Evolutionary conservation across 106 monocot genomes (phyloP).

Genomic region (Chionographis japonica): DNA sequence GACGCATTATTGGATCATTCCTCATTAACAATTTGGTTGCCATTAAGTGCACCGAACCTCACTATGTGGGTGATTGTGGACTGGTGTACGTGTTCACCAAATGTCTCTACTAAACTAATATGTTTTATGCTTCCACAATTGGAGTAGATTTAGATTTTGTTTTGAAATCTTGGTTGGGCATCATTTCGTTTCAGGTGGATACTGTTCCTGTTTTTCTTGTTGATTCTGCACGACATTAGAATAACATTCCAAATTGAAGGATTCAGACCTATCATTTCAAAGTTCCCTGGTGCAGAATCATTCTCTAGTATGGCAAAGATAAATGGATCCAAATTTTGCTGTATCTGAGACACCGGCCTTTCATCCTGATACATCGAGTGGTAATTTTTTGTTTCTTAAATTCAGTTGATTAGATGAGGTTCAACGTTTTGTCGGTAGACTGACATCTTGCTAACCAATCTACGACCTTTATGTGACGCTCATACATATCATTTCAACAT

Average conservation of each 20-base stretch:
- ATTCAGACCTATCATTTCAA: conserved; percentile 42
- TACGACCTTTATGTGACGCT: conserved; percentile 60
- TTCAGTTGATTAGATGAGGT: neutral
- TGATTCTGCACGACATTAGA: conserved; percentile 80
- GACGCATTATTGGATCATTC: too few relatives aligned
- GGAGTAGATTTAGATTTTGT: conserved; percentile 1
- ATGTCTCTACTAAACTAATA: neutral
- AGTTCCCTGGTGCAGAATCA: conserved; percentile 76
- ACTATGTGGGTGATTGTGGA: too few relatives aligned
- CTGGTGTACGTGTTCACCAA: too few relatives aligned
- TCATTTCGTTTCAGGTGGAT: conserved; percentile 46
- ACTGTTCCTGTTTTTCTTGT: conserved; percentile 60
- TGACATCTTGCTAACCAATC: conserved; percentile 12
- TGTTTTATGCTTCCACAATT: neutral
- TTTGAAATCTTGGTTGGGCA: neutral
- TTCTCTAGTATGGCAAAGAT: conserved; percentile 55
- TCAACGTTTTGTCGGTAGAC: neutral
- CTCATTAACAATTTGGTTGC: too few relatives aligned
- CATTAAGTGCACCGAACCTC: too few relatives aligned
- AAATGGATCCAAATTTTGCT: conserved; percentile 46
- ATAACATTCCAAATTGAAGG: conserved; percentile 64
- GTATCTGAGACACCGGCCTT: conserved; percentile 56
- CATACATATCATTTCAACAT: neutral
- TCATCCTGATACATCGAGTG: conserved; percentile 38
- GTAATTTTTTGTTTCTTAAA: conserved; percentile 20